Conservation (phyloP, 306 rosid genomes). For the Glycine tomentella region DNA sequence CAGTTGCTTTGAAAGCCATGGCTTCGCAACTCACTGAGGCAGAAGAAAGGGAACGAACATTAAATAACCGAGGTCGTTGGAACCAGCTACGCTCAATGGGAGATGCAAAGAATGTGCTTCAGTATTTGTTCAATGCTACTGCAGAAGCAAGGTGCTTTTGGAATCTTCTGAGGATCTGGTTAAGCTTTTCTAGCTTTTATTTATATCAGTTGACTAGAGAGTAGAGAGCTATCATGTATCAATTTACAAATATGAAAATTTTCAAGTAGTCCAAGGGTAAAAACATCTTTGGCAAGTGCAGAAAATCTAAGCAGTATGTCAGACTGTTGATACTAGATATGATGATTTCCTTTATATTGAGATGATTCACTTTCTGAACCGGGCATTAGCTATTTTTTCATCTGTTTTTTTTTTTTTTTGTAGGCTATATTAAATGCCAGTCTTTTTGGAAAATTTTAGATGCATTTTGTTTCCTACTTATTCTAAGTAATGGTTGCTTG, state of each 20-base stretch:
- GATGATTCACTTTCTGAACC: conserved; percentile 22
- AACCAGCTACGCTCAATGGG: conserved; percentile 82
- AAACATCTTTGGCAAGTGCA: conserved; percentile 4
- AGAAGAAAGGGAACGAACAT: conserved; percentile 69
- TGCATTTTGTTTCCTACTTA: conserved; percentile 34
- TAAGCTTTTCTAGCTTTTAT: conserved; percentile 37
- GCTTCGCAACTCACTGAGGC: conserved; percentile 80
- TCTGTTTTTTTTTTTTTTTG: background rate
- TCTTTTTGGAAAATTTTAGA: background rate
- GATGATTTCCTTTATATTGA: conserved; percentile 1
- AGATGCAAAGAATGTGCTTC: conserved; percentile 79
- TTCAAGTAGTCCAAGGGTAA: conserved; percentile 25
- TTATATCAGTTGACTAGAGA: conserved; percentile 15
- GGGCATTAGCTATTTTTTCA: conserved; percentile 10
- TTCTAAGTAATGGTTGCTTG: conserved; percentile 36
- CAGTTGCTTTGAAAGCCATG: conserved; percentile 71
- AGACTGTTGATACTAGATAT: conserved; percentile 23
- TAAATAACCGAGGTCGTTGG: conserved; percentile 78
- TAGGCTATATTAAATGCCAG: conserved; percentile 7
- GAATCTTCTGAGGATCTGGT: conserved; percentile 42
- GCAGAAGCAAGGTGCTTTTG: conserved; percentile 73
- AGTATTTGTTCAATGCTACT: conserved; percentile 63
- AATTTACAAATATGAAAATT: background rate
- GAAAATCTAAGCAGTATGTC: conserved; percentile 28
- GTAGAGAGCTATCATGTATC: conserved; percentile 4